These are phyloP conservation scores for Solanum piurae DNA, from an alignment of 257 asterid genomes.

Conservation along the genomic window DNA sequence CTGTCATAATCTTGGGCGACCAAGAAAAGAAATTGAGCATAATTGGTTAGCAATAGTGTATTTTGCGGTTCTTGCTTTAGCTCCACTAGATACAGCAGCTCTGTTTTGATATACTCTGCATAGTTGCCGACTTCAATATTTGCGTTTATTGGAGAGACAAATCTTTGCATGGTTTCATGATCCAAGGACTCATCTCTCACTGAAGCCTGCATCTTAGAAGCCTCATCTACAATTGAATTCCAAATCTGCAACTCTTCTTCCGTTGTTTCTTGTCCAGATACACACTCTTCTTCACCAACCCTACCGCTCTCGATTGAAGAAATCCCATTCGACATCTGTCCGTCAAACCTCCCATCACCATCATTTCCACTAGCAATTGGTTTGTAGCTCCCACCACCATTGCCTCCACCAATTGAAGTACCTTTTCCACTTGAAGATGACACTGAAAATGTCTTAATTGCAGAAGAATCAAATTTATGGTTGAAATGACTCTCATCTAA, in stretches of 20 bases:
- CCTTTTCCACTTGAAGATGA: conserved; percentile 50
- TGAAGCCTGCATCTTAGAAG: conserved; percentile 35
- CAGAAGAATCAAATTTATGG: conserved; percentile 43
- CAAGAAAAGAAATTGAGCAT: conserved; percentile 80
- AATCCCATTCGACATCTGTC: conserved; percentile 22
- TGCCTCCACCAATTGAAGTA: conserved; percentile 46
- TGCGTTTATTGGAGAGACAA: conserved; percentile 63
- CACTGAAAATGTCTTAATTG: conserved; percentile 27
- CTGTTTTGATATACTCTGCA: conserved; percentile 35
- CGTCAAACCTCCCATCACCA: conserved; percentile 63
- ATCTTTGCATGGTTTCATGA: conserved; percentile 42
- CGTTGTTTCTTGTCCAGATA: conserved; percentile 26
- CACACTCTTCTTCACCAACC: conserved; percentile 39
- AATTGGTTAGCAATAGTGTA: conserved; percentile 75
- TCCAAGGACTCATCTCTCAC: conserved; percentile 41
- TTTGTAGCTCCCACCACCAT: conserved; percentile 52
- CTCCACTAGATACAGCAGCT: conserved; percentile 45
- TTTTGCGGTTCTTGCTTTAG: conserved; percentile 62
- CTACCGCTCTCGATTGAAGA: conserved; percentile 29
- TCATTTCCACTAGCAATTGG: conserved; percentile 54
- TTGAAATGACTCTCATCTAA: conserved; percentile 23
- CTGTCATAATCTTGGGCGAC: conserved; percentile 76
- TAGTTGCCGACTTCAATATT: conserved; percentile 47
- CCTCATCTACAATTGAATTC: conserved; percentile 67
- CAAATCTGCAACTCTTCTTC: conserved; percentile 55